Percentiles rank a stretch among this genome's conserved stretches.
These are phyloP conservation scores for Catunica adiposa DNA, from an alignment of 2,329 filamentous ascomycete species.

Conservation along the genomic window DNA sequence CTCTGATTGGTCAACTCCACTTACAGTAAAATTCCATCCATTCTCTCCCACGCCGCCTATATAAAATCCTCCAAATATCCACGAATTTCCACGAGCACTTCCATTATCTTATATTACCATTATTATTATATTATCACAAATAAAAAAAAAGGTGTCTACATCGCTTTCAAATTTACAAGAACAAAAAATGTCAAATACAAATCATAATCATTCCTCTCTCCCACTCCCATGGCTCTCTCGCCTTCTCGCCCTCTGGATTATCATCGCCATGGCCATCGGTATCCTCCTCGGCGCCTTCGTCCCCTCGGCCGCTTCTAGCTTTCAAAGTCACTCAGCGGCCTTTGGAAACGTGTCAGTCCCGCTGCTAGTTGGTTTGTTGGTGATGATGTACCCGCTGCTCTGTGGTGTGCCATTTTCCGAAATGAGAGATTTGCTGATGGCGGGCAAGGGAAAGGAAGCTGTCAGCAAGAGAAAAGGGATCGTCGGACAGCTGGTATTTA, in stretches of 20 bases:
- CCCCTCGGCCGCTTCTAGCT: constrained; percentile 37
- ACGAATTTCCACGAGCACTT: too few species aligned
- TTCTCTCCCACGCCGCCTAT: not conserved
- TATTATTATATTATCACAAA: not conserved
- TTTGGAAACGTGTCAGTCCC: constrained; percentile 56
- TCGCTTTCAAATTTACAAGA: not conserved
- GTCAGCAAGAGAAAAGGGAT: constrained; percentile 25
- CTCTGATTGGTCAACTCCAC: not conserved
- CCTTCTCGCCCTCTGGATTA: constrained; percentile 54
- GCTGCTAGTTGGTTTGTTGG: constrained; percentile 64
- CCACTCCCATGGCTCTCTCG: constrained; percentile 43
- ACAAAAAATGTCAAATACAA: too few species aligned
- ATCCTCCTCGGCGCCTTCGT: constrained; percentile 66
- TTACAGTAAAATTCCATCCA: not conserved
- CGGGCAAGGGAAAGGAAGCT: not conserved
- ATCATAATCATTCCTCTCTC: not conserved
- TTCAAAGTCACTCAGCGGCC: constrained; percentile 40
- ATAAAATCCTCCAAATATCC: not conserved
- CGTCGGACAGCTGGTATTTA: constrained; percentile 72
- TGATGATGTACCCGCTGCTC: constrained; percentile 91
- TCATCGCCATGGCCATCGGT: constrained; percentile 61
- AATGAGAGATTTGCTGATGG: not conserved
- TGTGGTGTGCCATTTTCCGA: constrained; percentile 66
- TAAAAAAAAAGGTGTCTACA: not conserved
- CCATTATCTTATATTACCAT: not conserved